Base-by-base conservation (phyloP, 306 rosid species). In the Rosa lucieae region DNA sequence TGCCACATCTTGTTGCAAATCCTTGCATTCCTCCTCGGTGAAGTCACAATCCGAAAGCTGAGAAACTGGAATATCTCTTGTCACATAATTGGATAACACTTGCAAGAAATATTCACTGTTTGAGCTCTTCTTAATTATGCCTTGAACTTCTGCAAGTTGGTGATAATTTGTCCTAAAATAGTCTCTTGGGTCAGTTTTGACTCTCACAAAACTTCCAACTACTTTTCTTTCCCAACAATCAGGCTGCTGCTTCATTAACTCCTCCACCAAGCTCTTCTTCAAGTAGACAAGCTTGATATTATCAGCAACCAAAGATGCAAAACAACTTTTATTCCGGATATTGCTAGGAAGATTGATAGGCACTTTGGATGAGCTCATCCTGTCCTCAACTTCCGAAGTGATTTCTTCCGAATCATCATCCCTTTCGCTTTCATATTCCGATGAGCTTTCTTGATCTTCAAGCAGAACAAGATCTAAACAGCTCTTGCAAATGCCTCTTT, bases 201-300 rank as follows among this genome's bases (percentile, higher is more conserved):
- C 8, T 21, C 39, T 62, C 39, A 62, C 68, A 29, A 26, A 62
- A 29, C 68, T 62, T 26, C 42, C 68, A 26, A 62, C 18, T 14
- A 62, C 68, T 62, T 62, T 62, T 4, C 68, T 62, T 29, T 62
- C 42, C 68, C 42, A 29, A 62, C 8, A 26, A 5, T 26, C 42
- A 62, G 68, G 68, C 68, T 62, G 40, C 68, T 62, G 3, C 68
- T 62, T 29, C 68, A 62, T 26, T 1, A 62, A 29, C 20, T 62
- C 42, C 17, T 62, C 68, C 68, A 62, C 68, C 42, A 62, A 62
- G 20, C 68, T 62, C 40, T 35, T 62, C 15, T 62, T 62, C 68
- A 62, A 59, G 15, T 59, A 59, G 66, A 62, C 42, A 10, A 26
- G 42, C 68, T 62, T 62, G 3, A 62, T 29, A 10, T 62, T 62